Base-by-base conservation (phyloP, 164 flowering plant species). In the Vitis amurensis region DNA sequence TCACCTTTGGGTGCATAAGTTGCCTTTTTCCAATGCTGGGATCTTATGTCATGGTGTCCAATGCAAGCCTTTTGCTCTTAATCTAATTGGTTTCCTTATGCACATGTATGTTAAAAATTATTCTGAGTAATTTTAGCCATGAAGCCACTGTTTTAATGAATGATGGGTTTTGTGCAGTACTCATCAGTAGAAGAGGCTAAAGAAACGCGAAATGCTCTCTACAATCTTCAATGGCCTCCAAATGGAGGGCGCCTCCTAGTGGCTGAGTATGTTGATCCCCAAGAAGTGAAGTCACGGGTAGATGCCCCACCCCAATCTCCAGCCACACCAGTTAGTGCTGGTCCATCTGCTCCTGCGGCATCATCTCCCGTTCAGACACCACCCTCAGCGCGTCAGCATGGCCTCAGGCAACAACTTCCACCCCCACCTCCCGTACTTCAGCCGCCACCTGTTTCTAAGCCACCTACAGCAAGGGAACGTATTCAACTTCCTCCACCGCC, bases 161-260 rank as follows among this genome's bases (percentile, higher is more conserved):
- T 37, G 44, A 37, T 37, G 4, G 44, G 44, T 37, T 37, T 37
- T 58, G 16, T 88, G 85, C 87, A 94, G 98, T 94, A 86, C 68
- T 90, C 97, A 8, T 90, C 97, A 0, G 85, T 82, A 30, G 97
- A 92, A 76, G 99, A 94, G 79, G 99, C 99, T 29, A 61, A 73
- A 44, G 91, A 83, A 69, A 94, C 97, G 14, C 86, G 99, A 48
- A 87, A 91, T 82, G 94, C 98, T 61, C 77, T 94, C 4, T 94
- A 88, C 76, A 90, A 94, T 77, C 78, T 94, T 11, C 98, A 94
- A 55, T 94, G 99, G 99, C 99, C 99, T 58, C 74, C 91, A 17
- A 91, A 94, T 76, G 97, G 98, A 0, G 99, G 99, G 9, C 91
- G 88, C 27, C 84, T 82, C 11, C 80, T 94, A 37, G 73, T 75